These are phyloP conservation scores for Anthracocystis walkeri DNA, from an alignment of 1,284 basidiomycete genomes.

Conservation along the genomic window DNA sequence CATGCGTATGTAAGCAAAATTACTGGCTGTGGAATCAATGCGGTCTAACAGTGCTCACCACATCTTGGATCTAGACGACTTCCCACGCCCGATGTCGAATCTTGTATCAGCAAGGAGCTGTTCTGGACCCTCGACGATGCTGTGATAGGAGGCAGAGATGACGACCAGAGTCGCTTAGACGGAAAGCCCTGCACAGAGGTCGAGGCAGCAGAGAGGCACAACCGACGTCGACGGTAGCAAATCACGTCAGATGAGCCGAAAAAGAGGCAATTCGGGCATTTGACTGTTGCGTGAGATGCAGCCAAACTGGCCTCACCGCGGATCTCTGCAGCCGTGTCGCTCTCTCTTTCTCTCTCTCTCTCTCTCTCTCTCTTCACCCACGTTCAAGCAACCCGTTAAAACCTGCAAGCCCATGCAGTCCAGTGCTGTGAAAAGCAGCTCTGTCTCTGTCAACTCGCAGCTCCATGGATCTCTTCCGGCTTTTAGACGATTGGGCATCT, in stretches of 20 bases:
- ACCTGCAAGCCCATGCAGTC: not conserved
- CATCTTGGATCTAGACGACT: not conserved
- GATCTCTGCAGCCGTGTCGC: not conserved
- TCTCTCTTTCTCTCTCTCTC: no score
- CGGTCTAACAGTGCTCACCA: slow-evolving; percentile 7
- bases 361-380: not conserved
- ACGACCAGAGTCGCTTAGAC: not conserved
- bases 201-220: not conserved
- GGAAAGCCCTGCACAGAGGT: not conserved
- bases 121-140: slow-evolving; percentile 5
- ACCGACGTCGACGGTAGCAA: not conserved
- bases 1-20: slow-evolving; percentile 13
- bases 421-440: not conserved
- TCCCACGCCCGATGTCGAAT: not conserved
- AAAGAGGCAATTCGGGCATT: slow-evolving; percentile 34
- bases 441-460: not conserved
- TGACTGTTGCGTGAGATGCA: slow-evolving; percentile 9
- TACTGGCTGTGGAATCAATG: not conserved
- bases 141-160: slow-evolving; percentile 13
- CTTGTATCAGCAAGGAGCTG: no score
- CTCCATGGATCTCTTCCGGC: slow-evolving; percentile 3
- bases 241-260: slow-evolving; percentile 40
- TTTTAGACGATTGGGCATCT: not conserved
- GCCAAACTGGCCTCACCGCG: slow-evolving; percentile 8
- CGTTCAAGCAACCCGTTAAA: not conserved